Evolutionary conservation across 1,284 basidiomycete genomes (phyloP), one percentile per base, ranked within the genome.

Genomic region (Marasmius tenuissimus): DNA sequence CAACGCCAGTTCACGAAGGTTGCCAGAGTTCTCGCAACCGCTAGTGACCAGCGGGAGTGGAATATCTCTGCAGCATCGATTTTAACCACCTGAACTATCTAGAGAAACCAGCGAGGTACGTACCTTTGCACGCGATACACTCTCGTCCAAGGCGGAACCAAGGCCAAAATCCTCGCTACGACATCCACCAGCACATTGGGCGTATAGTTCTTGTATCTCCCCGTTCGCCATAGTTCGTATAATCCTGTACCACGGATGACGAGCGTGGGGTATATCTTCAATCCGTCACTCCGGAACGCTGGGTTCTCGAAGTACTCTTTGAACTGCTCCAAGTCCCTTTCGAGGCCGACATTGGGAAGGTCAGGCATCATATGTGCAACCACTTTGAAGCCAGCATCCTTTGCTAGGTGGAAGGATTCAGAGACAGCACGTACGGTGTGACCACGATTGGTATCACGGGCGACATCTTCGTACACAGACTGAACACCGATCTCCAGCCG

Each of bases 221-320:
- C 96, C 27, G 96, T 97, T 65, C 95, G 80, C 96, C 96, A 98
- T 7, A 98, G 84, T 75, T 98, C 96, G 73, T 98, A 98, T 60
- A 99, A 77, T 11, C 97, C 97, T 0, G 97, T 99, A 8, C 97
- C 97, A 42, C 97, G 88, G 73, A 99, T 99, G 61, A 99, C 97
- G 57, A 99, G 81, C 0, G 97, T 98, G 11, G 97, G 97, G 76
- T 99, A 99, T 56, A 99, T 94, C 77, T 99, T 99, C 63, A 99
- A 82, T 1, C 97, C 97, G 71, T 99, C 97, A 54, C 94, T 96
- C 62, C 97, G 82, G 81, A 98, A 99, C 0, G 93, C 93, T 3
- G 97, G 97, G 71, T 98, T 99, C 78, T 99, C 97, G 71, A 99
- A 99, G 74, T 97, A 99, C 67, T 93, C 93, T 73, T 98, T 97